Percentiles rank a stretch among this genome's conserved stretches.
phyloP scores from a whole-genome alignment of 805 yeast species.

The Cyberlindnera lachancei region DNA sequence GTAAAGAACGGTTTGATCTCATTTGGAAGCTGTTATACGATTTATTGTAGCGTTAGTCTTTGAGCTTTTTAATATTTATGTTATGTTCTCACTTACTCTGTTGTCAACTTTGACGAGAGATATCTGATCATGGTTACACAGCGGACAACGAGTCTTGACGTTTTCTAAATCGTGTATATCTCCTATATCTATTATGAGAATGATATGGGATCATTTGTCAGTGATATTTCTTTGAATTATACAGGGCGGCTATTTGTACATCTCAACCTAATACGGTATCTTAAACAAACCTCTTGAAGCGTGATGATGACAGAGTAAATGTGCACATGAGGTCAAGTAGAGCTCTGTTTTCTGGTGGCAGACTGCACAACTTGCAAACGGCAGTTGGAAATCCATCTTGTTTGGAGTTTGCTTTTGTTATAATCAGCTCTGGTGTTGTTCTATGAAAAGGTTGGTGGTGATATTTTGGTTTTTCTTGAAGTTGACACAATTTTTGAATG shows the following conservation, averaged over 20 bases:
- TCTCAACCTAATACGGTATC: too few relatives aligned
- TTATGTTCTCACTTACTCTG: conserved; percentile 2
- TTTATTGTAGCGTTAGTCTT: too few relatives aligned
- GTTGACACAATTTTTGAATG: too few relatives aligned
- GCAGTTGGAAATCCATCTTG: conserved; percentile 19
- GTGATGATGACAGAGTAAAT: conserved; percentile 28
- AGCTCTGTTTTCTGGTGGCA: conserved; percentile 26
- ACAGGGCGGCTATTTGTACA: too few relatives aligned
- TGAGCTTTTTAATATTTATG: too few relatives aligned
- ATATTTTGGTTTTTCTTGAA: too few relatives aligned
- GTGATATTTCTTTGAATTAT: too few relatives aligned
- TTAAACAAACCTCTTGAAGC: conserved; percentile 9
- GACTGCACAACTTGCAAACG: conserved; percentile 26
- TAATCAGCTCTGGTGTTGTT: too few relatives aligned
- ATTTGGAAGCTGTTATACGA: conserved; percentile 13
- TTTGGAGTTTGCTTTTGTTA: too few relatives aligned
- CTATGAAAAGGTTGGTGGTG: too few relatives aligned
- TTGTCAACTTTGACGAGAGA: conserved; percentile 13
- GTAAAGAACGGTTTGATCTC: conserved; percentile 18
- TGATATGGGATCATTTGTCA: too few relatives aligned
- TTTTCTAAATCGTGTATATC: conserved; percentile 4
- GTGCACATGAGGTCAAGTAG: conserved; percentile 32
- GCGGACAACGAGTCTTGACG: conserved; percentile 9
- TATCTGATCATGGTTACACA: conserved; percentile 12
- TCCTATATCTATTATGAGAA: conserved; percentile 3